phyloP scores from a whole-genome alignment of 73 alveolate species.

The Breviolum minutum region DNA sequence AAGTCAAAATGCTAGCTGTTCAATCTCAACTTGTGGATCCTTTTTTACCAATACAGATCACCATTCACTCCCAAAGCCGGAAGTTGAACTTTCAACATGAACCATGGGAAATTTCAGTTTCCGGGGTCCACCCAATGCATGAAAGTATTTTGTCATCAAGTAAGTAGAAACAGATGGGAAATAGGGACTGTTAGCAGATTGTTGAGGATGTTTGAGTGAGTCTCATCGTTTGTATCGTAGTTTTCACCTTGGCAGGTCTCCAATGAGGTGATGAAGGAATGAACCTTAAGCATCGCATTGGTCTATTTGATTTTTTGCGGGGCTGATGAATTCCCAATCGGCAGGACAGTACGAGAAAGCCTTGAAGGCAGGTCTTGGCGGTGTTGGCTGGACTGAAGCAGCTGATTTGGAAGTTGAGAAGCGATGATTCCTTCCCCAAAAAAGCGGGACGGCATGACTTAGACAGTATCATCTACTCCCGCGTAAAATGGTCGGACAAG shows the following conservation, averaged over 20 bases:
- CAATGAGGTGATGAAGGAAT: too few species aligned
- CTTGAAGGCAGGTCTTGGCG: conserved; percentile 10
- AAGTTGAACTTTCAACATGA: too few species aligned
- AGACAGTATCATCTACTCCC: not conserved
- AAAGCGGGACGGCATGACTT: not conserved
- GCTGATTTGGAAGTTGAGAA: not conserved
- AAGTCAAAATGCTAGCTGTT: too few species aligned
- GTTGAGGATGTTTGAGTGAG: not conserved
- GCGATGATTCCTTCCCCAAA: not conserved
- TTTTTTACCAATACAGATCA: too few species aligned
- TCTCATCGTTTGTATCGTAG: not conserved
- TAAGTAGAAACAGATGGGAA: not conserved
- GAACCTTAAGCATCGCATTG: not conserved
- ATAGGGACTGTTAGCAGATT: not conserved
- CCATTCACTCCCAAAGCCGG: too few species aligned
- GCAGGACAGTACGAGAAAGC: conserved; percentile 50
- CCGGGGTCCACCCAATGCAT: too few species aligned
- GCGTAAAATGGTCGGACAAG: not conserved
- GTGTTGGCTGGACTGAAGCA: not conserved
- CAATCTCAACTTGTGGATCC: too few species aligned
- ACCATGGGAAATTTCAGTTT: too few species aligned
- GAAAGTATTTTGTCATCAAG: too few species aligned
- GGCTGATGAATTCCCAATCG: not conserved
- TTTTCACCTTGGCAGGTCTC: too few species aligned
- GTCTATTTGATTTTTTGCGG: not conserved